Evolutionary conservation across 352 stramenopile genomes (phyloP), one percentile per base, ranked within the genome.

Genomic region (Pythium chondricola): DNA sequence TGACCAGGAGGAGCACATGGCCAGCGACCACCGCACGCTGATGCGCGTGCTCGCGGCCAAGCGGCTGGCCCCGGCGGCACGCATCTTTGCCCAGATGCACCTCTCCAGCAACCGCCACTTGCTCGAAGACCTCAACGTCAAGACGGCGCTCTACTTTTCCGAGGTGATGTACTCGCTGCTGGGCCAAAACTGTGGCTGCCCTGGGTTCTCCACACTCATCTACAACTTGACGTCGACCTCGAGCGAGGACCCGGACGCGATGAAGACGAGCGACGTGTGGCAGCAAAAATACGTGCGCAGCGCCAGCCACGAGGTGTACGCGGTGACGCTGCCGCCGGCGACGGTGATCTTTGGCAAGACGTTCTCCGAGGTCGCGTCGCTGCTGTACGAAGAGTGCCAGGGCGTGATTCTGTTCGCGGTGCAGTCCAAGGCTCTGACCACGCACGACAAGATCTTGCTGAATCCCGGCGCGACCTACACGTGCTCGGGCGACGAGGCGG

Each of bases 161-260:
- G 82, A 93, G 47, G 61, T 91, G 14, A 77, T 86, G 45, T 59
- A 88, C 50, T 93, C 79, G 25, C 49, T 93, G 22, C 53, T 93
- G n/a, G 82, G 67, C 2, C 82, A 93, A 55, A 91, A 90, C 65
- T 93, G 82, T 41, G 71, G 91, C 41, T 93, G 82, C 26, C 82
- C 82, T 9, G 82, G 79, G 4, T 93, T 93, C 40, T 91, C 82
- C 2, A 93, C 82, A 10, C 82, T 93, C 53, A 88, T 93, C 33
- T 93, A 93, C 59, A 91, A 87, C 33, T 54, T 93, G 25, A 93
- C 82, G 22, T 85, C 77, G 3, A 89, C 79, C 8, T 90, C 82
- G 7, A 90, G 78, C 43, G 86, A 78, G 36, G 70, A 79, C 48
- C n/a, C n/a, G n/a, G n/a, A n/a, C n/a, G 57, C 48, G 10, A 43